phyloP scores from a whole-genome alignment of 2,329 filamentous ascomycete species.

The Stagonosporopsis tanaceti region DNA sequence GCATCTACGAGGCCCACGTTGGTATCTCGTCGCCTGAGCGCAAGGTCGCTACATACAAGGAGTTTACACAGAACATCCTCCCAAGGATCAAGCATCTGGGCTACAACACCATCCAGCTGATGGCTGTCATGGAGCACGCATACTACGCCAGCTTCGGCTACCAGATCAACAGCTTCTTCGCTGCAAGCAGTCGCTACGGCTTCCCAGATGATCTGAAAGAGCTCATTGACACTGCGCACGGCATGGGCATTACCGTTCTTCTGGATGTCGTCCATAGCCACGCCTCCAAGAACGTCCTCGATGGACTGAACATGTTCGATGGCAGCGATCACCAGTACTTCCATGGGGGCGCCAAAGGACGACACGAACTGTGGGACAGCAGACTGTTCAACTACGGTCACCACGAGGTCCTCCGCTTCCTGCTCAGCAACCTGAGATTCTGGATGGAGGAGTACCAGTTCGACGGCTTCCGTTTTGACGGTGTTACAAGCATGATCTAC shows the following conservation, averaged over 20 bases:
- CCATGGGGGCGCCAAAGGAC: conserved; percentile 83
- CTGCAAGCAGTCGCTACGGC: conserved; percentile 93
- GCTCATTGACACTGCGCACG: conserved; percentile 92
- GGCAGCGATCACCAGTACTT: conserved; percentile 96
- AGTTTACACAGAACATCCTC: conserved; percentile 92
- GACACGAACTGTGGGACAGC: conserved; percentile 95
- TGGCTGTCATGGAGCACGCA: conserved; percentile 99
- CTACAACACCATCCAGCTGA: conserved; percentile 97
- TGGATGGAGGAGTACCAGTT: conserved; percentile 99
- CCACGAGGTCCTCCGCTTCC: conserved; percentile 94
- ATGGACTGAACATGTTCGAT: conserved; percentile 96
- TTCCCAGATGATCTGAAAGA: conserved; percentile 95
- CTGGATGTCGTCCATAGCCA: conserved; percentile 98
- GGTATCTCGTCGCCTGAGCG: conserved; percentile 94
- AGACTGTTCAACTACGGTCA: conserved; percentile 95
- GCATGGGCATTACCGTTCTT: conserved; percentile 87
- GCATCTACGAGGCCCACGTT: conserved; percentile 98
- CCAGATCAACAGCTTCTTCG: conserved; percentile 98
- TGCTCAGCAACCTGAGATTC: conserved; percentile 93
- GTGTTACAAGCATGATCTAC: conserved; percentile 98
- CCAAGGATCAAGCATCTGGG: conserved; percentile 88
- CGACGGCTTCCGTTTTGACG: conserved; percentile 97
- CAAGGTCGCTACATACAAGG: conserved; percentile 91
- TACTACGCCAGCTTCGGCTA: conserved; percentile 99
- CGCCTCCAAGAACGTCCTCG: conserved; percentile 95